phyloP scores from a whole-genome alignment of 139 green algal species.

The Picochlorum sp. region DNA sequence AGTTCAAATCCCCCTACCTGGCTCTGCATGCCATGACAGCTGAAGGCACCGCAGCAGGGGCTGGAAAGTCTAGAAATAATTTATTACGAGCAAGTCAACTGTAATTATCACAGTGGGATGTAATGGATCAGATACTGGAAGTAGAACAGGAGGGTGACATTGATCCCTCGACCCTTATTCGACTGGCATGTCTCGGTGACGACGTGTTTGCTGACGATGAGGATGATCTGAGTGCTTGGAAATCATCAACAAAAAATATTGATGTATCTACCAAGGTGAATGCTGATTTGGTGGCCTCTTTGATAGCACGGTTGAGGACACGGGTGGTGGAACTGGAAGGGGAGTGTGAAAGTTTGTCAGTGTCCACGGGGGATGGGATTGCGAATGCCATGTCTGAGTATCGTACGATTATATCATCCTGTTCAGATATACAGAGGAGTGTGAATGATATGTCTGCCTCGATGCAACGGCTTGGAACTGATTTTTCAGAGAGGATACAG shows the following conservation, averaged over 20 bases:
- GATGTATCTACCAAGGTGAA: background rate
- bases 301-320: background rate
- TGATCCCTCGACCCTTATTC: too few species aligned
- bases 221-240: background rate
- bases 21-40: conserved; percentile 45
- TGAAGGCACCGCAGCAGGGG: conserved; percentile 48
- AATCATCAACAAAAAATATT: background rate
- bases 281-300: background rate
- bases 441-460: background rate
- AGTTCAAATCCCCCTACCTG: conserved; percentile 42
- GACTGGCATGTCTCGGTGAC: too few species aligned
- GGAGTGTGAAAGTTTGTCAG: background rate
- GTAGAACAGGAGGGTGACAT: too few species aligned
- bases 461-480: conserved; percentile 5
- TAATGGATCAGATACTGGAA: too few species aligned
- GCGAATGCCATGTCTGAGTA: background rate
- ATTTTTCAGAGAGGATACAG: conserved; percentile 8
- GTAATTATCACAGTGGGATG: background rate
- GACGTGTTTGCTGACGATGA: background rate
- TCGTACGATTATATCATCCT: background rate
- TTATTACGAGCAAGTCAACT: background rate
- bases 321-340: conserved; percentile 1
- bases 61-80: conserved; percentile 57
- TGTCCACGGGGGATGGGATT: background rate
- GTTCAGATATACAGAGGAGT: background rate